phyloP scores from a whole-genome alignment of 345 rosid species.

The Raphanus raphanistrum region DNA sequence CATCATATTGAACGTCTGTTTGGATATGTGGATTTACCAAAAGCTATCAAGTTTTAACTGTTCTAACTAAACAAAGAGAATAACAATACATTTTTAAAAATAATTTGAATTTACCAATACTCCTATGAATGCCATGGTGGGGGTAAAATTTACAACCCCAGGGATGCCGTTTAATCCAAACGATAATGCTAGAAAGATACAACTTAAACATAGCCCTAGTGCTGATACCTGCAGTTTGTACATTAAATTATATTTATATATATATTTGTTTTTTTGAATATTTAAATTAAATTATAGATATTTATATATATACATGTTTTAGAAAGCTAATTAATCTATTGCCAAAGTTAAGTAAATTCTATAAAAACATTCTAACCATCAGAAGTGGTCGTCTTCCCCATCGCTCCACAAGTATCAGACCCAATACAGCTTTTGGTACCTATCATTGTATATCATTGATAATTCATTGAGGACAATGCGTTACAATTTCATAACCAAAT shows the following conservation, averaged over 20 bases:
- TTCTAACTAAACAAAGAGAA: background rate
- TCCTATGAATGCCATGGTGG: slow-evolving; percentile 4
- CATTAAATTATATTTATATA: background rate
- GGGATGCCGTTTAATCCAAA: slow-evolving; percentile 37
- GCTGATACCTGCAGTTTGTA: slow-evolving; percentile 43
- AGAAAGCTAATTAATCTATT: background rate
- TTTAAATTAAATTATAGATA: too few species aligned
- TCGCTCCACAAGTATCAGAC: slow-evolving; percentile 27
- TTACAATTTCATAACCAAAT: background rate
- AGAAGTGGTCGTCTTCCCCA: slow-evolving; percentile 41
- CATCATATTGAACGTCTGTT: slow-evolving; percentile 50
- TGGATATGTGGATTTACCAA: background rate
- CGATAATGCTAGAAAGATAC: slow-evolving; percentile 42
- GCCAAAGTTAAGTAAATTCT: background rate
- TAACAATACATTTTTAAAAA: background rate
- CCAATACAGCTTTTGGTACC: slow-evolving; percentile 37
- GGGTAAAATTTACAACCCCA: slow-evolving; percentile 26
- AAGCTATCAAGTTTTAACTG: background rate
- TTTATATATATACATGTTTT: background rate
- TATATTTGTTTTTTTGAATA: background rate
- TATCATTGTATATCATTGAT: background rate
- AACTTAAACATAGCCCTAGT: slow-evolving; percentile 42
- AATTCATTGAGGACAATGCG: background rate
- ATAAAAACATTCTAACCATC: slow-evolving; percentile 15
- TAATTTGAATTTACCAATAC: background rate